Evolutionary conservation across 2,329 filamentous ascomycete species (phyloP), one percentile per base, ranked within the genome.

Genomic region (Lachnellula suecica): DNA sequence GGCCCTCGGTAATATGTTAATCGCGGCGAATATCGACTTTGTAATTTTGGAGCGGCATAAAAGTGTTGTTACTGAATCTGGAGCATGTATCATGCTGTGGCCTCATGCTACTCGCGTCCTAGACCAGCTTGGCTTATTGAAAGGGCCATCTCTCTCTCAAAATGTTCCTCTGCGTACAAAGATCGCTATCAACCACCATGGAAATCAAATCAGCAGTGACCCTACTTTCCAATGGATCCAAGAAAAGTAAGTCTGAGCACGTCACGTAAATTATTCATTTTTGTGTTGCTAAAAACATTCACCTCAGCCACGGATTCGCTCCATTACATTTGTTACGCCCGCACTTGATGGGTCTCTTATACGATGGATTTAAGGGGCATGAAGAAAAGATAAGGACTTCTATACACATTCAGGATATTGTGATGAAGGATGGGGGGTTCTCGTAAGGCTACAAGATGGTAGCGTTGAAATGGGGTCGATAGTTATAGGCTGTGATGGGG

Each of bases 21-120:
- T 25, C 34, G 22, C 38, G 35, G 58, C 53, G 11, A 31, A 38
- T 5, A 54, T 60, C 40, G 47, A 58, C 42, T 60, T 49, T 37
- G 47, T 58, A 20, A 20, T 60, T 27, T 42, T 58, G 13, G 58
- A 60, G 44, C 60, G 66, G 2, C 68, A 68, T 20, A 47, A 52
- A 0, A 60, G 68, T 0, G 70, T 79, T 19, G 70, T 71, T 1
- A 74, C 76, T 0, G 63, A 71, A 11, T 63, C 73, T 0, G 79
- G 78, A 0, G 76, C 74, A 1, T 72, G 69, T 4, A 74, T 82
- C 20, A 72, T 68, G 1, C 55, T 79, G 1, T 55, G 68, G 0
- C 66, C 77, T 0, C 68, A 73, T n/a, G 72, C 72, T 1, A 50
- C 66, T 6, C 68, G 72, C 1, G 72, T 81, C 7, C 61, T 80